phyloP scores from a whole-genome alignment of 495 filamentous ascomycete genomes.

The Delitschia confertaspora region DNA sequence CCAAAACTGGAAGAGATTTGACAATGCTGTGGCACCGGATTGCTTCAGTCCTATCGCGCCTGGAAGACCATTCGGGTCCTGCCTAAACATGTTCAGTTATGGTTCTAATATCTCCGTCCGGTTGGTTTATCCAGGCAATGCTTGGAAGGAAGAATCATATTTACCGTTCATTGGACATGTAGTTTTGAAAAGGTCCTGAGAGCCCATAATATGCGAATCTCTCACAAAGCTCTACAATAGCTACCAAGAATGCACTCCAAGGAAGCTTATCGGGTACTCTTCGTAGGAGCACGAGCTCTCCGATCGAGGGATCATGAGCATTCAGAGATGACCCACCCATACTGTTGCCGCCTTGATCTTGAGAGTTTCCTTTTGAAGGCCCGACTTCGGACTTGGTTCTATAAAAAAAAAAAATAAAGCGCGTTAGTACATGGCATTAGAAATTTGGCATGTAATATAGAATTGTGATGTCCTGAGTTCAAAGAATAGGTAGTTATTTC shows the following conservation, averaged over 20 bases:
- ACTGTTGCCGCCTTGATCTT: background rate
- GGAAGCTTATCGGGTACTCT: constrained; percentile 25
- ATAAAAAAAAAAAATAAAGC: no score
- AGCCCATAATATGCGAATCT: constrained; percentile 28
- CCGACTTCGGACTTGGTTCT: background rate
- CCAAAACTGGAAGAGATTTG: constrained; percentile 56
- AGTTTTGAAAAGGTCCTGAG: constrained; percentile 27
- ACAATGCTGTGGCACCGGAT: constrained; percentile 48
- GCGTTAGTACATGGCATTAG: no score
- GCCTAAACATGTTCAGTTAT: background rate
- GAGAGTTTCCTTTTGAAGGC: background rate
- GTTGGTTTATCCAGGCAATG: no score
- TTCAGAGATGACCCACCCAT: constrained; percentile 1
- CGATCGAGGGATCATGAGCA: constrained; percentile 10
- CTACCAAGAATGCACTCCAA: constrained; percentile 25
- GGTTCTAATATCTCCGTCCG: constrained; percentile 2
- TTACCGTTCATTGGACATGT: constrained; percentile 24
- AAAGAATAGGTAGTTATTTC: background rate
- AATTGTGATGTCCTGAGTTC: no score
- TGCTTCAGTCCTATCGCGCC: constrained; percentile 35
- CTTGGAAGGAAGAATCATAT: background rate
- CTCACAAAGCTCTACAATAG: constrained; percentile 28
- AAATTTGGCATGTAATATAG: no score
- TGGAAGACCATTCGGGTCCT: constrained; percentile 24
- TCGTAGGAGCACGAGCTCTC: constrained; percentile 18